A percentile compares a stretch with the other conserved stretches of the same genome.
phyloP scores from a whole-genome alignment of 2,329 filamentous ascomycete species.

The Microdochium nivale region DNA sequence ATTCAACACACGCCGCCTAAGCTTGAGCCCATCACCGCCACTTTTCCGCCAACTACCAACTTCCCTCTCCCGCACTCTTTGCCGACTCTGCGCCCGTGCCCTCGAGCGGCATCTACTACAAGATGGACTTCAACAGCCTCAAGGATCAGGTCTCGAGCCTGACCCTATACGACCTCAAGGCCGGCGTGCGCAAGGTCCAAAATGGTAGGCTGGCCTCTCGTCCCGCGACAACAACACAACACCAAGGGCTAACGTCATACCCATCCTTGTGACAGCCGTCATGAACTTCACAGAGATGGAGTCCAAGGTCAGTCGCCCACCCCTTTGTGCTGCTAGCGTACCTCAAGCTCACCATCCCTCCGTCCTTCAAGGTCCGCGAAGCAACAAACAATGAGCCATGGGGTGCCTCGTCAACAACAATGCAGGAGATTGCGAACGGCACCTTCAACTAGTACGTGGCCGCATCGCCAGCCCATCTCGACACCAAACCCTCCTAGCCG shows the following conservation, averaged over 20 bases:
- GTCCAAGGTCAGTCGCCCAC: constrained; percentile 40
- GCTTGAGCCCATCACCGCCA: too few relatives aligned
- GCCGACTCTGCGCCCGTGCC: background rate
- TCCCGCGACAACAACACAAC: background rate
- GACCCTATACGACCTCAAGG: constrained; percentile 91
- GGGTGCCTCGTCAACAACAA: constrained; percentile 74
- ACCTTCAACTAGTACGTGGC: constrained; percentile 90
- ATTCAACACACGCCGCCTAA: too few relatives aligned
- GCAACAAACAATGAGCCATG: constrained; percentile 99
- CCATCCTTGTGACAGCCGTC: constrained; percentile 53
- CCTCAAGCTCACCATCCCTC: background rate
- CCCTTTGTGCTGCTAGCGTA: background rate
- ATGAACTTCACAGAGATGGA: constrained; percentile 99
- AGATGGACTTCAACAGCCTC: constrained; percentile 79
- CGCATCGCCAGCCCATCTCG: background rate
- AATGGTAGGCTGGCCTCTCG: constrained; percentile 59
- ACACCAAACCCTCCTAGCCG: too few relatives aligned
- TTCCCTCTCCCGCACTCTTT: background rate
- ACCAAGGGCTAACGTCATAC: constrained; percentile 2
- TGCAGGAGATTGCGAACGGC: constrained; percentile 97
- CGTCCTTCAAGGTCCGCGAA: constrained; percentile 66
- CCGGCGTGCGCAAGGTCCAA: constrained; percentile 87
- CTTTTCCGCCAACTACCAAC: too few relatives aligned
- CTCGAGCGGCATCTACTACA: constrained; percentile 14
- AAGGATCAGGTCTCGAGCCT: constrained; percentile 86